Percentiles rank a stretch among this genome's conserved stretches.
phyloP scores from a whole-genome alignment of 2,329 filamentous ascomycete species.

The Clarireedia sp. region DNA sequence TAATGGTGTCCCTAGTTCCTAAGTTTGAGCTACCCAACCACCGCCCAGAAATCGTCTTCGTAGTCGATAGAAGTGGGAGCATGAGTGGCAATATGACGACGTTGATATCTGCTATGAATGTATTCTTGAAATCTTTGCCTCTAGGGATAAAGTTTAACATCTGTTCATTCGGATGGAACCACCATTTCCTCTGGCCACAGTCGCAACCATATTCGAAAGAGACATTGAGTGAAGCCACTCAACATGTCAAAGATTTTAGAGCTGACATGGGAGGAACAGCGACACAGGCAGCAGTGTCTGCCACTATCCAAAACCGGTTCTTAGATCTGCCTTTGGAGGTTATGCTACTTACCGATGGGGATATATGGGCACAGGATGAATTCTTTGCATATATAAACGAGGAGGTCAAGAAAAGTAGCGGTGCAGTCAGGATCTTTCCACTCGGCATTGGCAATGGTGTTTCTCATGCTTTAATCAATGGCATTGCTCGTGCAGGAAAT shows the following conservation, averaged over 20 bases:
- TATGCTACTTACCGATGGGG: conserved; percentile 49
- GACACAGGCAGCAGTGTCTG: conserved; percentile 39
- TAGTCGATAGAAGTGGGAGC: conserved; percentile 65
- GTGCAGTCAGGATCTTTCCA: conserved; percentile 44
- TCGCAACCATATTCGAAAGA: conserved; percentile 40
- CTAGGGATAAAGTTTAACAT: conserved; percentile 61
- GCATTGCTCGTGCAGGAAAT: conserved; percentile 45
- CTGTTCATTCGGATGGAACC: conserved; percentile 51
- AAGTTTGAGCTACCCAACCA: conserved; percentile 54
- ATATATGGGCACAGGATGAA: conserved; percentile 40
- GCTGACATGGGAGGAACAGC: conserved; percentile 47
- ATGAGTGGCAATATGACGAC: conserved; percentile 49
- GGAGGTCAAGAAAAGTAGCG: conserved; percentile 33
- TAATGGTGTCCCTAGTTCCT: conserved; percentile 66
- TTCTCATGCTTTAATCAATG: conserved; percentile 46
- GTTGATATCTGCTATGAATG: conserved; percentile 46
- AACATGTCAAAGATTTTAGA: conserved; percentile 35
- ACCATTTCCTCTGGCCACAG: conserved; percentile 40
- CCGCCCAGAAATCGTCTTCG: conserved; percentile 58
- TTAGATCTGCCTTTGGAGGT: conserved; percentile 44
- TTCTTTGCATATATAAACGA: conserved; percentile 40
- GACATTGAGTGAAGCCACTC: conserved; percentile 36
- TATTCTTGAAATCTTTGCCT: conserved; percentile 60
- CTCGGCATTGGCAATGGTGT: conserved; percentile 45
- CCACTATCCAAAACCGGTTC: conserved; percentile 36